Conservation (phyloP, 2,329 filamentous ascomycete species). For the Penicillium sp. region DNA sequence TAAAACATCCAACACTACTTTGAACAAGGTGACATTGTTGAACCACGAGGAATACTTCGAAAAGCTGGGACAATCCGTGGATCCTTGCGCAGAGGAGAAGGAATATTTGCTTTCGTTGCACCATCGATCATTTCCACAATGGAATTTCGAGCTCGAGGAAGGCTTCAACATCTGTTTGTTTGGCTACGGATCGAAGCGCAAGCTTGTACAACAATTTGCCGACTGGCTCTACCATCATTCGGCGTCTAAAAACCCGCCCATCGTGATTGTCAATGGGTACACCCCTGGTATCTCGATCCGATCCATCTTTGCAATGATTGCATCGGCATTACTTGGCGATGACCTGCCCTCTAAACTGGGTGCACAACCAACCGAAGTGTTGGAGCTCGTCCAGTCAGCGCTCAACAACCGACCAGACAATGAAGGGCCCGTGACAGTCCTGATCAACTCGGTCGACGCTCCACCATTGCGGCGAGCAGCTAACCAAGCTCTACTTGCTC, state of each 20-base stretch:
- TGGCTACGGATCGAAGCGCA: conserved; percentile 86
- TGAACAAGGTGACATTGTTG: conserved; percentile 72
- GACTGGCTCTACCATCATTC: conserved; percentile 61
- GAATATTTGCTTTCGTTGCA: conserved; percentile 74
- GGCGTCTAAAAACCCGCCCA: conserved; percentile 48
- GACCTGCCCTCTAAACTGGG: conserved; percentile 53
- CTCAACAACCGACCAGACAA: conserved; percentile 53
- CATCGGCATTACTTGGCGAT: conserved; percentile 57
- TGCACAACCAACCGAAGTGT: conserved; percentile 67
- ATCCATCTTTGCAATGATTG: conserved; percentile 59
- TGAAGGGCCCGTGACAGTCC: conserved; percentile 58
- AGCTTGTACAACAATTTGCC: conserved; percentile 73
- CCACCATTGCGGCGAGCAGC: conserved; percentile 69
- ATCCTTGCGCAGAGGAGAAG: conserved; percentile 71
- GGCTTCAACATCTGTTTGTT: conserved; percentile 89
- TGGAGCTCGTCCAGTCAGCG: conserved; percentile 64
- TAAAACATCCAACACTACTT: conserved; percentile 84
- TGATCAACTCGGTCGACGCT: conserved; percentile 88
- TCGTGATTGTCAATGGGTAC: conserved; percentile 89
- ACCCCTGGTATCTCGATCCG: conserved; percentile 47
- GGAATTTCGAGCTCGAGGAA: conserved; percentile 85
- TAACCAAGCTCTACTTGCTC: conserved; percentile 71
- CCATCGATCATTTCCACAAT: conserved; percentile 80
- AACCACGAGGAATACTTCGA: conserved; percentile 92
- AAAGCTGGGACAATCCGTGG: conserved; percentile 62